Evolutionary conservation across 306 rosid genomes (phyloP), one percentile per base, ranked within the genome.

Genomic region (Amphicarpaea edgeworthii): DNA sequence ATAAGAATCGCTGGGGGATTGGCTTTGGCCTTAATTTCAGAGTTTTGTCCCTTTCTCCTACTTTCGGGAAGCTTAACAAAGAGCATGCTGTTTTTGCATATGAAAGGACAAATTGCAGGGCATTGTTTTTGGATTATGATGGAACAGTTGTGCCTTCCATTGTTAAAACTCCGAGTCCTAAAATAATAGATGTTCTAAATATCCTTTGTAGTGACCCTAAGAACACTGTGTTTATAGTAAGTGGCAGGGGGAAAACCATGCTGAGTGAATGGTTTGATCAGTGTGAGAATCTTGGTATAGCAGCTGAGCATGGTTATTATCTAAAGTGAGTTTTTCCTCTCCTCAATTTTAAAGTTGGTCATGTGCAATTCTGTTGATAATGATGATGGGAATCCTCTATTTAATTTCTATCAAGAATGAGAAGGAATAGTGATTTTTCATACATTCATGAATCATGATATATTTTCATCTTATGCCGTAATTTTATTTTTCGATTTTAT

Each of bases 231-330:
- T 91, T 91, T 61, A 89, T 91, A 23, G 92, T 91, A 23, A 91
- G 96, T 49, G 92, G 93, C 19, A 79, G 96, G 66, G 89, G 86
- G 51, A 82, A 75, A 70, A 75, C 51, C 77, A 77, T 82, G 3
- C 79, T 91, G 6, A 67, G 82, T 41, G 38, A 57, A 57, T 89
- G 96, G 96, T 87, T 88, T 20, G 42, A 79, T 83, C 77, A 83
- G 34, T 88, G 93, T 75, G 86, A 84, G 75, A 82, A 83, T 79
- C 96, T 91, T 5, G 92, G 96, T 55, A 68, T 91, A 70, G 93
- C 96, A 5, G 92, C 96, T n/a, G 96, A 91, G 82, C 92, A 91
- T 75, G 96, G 96, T 75, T 91, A 66, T 74, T 89, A 87, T 77
- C 60, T 87, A 66, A 91, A 88, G 96, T 88, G 37, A 78, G 80